phyloP scores from a whole-genome alignment of 306 rosid species.

The cucumber (Cucumis sativus) region Cucumber_9930_V3 NC_026655.2:6882501-6883000 shows the following conservation, averaged over 20 bases:
- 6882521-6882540: slow-evolving; percentile 32
- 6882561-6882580: slow-evolving; percentile 19
- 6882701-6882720: background rate
- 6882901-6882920: too few relatives aligned
- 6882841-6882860: background rate
- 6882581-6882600: slow-evolving; percentile 27
- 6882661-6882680: too few relatives aligned
- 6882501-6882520: slow-evolving; percentile 30
- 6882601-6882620: too few relatives aligned
- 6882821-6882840: slow-evolving; percentile 7
- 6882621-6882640: too few relatives aligned
- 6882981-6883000: too few relatives aligned
- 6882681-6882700: too few relatives aligned
- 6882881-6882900: too few relatives aligned
- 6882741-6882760: slow-evolving; percentile 11
- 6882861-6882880: slow-evolving; percentile 14
- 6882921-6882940: too few relatives aligned
- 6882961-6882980: too few relatives aligned
- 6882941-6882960: too few relatives aligned
- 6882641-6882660: too few relatives aligned
- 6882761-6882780: slow-evolving; percentile 8
- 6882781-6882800: slow-evolving; percentile 15
- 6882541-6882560: slow-evolving; percentile 21
- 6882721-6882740: slow-evolving; percentile 11
- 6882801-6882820: slow-evolving; percentile 14